Conservation (phyloP, 2,329 filamentous ascomycete species). For the Chrysoporthe austroafricana region DNA sequence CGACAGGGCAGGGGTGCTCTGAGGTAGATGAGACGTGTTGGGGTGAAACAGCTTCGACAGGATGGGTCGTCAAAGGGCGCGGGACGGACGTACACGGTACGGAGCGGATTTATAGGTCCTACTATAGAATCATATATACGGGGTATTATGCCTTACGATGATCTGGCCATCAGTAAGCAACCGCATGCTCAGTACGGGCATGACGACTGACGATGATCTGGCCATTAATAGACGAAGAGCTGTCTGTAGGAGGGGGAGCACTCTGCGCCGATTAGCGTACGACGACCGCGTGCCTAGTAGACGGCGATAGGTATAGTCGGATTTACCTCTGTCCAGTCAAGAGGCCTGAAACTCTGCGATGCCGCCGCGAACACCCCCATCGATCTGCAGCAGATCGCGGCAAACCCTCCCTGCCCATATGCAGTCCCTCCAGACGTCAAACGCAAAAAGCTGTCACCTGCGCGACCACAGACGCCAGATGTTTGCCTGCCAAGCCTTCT, state of each 20-base stretch:
- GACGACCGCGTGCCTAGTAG: too few species aligned
- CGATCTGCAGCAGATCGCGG: slow-evolving; percentile 4
- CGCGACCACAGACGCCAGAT: background rate
- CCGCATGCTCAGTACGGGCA: background rate
- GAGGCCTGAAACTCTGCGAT: background rate
- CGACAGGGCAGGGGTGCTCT: background rate
- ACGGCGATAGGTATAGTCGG: too few species aligned
- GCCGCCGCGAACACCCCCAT: background rate
- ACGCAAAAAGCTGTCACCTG: background rate
- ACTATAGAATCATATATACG: too few species aligned
- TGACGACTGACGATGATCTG: background rate
- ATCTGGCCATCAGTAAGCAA: too few species aligned
- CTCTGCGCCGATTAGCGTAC: background rate
- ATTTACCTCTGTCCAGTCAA: background rate
- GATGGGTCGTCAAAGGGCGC: too few species aligned
- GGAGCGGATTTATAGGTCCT: too few species aligned
- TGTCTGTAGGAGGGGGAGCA: background rate
- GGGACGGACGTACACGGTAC: too few species aligned
- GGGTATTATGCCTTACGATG: too few species aligned
- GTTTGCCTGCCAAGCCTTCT: background rate
- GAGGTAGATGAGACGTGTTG: background rate
- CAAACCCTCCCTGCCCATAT: background rate
- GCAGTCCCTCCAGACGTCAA: background rate
- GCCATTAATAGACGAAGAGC: background rate
- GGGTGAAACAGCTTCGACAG: too few species aligned